A percentile compares a stretch with the other conserved stretches of the same genome.
These are phyloP conservation scores for Lactarius deliciosus DNA, from an alignment of 768 basidiomycete genomes.

Conservation along the genomic window DNA sequence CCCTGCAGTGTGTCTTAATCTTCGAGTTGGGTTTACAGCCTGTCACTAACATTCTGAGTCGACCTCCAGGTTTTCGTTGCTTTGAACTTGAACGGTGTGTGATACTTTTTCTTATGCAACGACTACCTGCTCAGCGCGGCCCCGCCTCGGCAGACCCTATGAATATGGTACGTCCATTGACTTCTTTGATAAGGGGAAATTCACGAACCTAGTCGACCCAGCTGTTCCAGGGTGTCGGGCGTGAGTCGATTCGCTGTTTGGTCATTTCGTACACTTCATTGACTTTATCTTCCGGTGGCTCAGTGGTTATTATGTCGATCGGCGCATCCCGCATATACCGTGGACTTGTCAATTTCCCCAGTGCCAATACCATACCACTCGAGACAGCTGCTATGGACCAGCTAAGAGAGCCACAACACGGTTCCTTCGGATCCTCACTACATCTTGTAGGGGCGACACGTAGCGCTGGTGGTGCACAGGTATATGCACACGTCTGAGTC, in stretches of 20 bases:
- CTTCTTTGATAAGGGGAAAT: background rate
- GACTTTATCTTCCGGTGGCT: background rate
- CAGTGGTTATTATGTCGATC: background rate
- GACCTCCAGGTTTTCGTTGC: slow-evolving; percentile 1
- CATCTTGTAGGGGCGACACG: background rate
- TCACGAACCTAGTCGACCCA: background rate
- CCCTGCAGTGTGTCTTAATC: slow-evolving; percentile 5
- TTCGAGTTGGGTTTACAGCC: background rate
- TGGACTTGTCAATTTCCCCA: background rate
- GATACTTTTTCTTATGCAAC: background rate
- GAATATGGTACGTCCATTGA: slow-evolving; percentile 8
- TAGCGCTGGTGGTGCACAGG: background rate
- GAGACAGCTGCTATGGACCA: background rate
- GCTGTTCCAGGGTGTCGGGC: background rate
- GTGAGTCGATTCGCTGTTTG: background rate
- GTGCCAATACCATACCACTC: too few species aligned
- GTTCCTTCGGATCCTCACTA: background rate
- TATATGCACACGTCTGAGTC: background rate
- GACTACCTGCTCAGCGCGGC: background rate
- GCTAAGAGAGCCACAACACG: background rate
- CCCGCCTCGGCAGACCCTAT: background rate
- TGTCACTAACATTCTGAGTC: background rate
- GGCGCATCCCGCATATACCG: background rate
- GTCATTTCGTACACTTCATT: background rate
- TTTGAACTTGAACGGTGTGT: slow-evolving; percentile 17